Conservation (phyloP, 2,329 filamentous ascomycete genomes). For the Pseudopithomyces chartarum region DNA sequence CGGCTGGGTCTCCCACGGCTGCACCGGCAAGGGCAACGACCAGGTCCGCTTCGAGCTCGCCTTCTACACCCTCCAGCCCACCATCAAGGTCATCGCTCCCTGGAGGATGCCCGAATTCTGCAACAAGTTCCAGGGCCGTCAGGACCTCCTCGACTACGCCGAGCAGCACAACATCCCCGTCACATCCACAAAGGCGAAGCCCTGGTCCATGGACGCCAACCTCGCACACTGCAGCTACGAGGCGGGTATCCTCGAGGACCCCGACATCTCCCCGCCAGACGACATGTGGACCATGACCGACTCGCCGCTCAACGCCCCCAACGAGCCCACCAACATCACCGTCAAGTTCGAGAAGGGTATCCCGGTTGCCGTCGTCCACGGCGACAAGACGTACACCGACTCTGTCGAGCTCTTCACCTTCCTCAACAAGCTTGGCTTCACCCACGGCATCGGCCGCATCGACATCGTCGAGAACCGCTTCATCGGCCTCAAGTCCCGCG, state of each 20-base stretch:
- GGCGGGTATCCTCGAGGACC: conserved; percentile 70
- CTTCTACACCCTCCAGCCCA: conserved; percentile 66
- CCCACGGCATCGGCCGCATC: conserved; percentile 76
- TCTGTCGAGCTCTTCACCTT: conserved; percentile 73
- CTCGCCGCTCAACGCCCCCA: conserved; percentile 71
- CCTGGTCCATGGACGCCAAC: conserved; percentile 73
- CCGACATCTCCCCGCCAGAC: conserved; percentile 67
- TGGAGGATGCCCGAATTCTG: conserved; percentile 74
- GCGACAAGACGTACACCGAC: conserved; percentile 66
- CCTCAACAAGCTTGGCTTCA: conserved; percentile 72
- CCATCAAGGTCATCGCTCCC: conserved; percentile 74
- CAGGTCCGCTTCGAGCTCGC: conserved; percentile 70
- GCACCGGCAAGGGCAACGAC: conserved; percentile 60
- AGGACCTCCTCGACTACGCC: conserved; percentile 75
- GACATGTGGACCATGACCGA: conserved; percentile 82
- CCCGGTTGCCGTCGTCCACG: conserved; percentile 68
- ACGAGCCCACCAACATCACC: conserved; percentile 73
- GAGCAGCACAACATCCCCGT: conserved; percentile 70
- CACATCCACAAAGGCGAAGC: conserved; percentile 73
- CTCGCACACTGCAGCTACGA: conserved; percentile 80
- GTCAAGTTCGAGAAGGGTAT: conserved; percentile 75
- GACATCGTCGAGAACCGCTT: conserved; percentile 85
- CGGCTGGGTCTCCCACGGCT: conserved; percentile 54
- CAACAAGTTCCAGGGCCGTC: conserved; percentile 71
- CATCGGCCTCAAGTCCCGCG: conserved; percentile 79